These are phyloP conservation scores for Dactylellina haptotyla DNA, from an alignment of 2,329 filamentous ascomycete genomes.

Conservation along the genomic window DNA sequence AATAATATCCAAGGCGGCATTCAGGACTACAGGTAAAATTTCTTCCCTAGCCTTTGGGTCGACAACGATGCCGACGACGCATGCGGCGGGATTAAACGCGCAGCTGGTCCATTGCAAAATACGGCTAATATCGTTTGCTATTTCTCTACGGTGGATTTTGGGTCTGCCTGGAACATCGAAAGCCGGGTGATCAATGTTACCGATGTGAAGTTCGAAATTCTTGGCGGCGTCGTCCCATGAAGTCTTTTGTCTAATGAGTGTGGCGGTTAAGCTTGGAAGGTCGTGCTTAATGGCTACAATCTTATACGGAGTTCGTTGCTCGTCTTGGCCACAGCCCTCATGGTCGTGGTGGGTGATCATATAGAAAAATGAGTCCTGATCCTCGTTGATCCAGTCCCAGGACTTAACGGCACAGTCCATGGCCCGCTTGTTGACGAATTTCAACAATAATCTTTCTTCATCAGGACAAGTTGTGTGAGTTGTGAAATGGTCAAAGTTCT, in stretches of 20 bases:
- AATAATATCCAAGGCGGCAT: no score
- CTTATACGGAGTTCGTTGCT: conserved; percentile 29
- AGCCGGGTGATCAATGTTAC: neutral
- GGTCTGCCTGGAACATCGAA: neutral
- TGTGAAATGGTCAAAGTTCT: conserved; percentile 27
- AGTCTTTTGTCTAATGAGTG: neutral
- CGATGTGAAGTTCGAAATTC: conserved; percentile 8
- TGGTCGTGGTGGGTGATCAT: conserved; percentile 32
- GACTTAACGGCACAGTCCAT: conserved; percentile 20
- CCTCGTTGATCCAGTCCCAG: conserved; percentile 31
- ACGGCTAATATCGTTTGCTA: no score
- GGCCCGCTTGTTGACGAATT: conserved; percentile 19
- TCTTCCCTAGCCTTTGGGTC: no score
- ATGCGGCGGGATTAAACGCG: no score
- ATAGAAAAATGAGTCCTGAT: conserved; percentile 12
- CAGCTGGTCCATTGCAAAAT: no score
- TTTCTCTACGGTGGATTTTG: neutral
- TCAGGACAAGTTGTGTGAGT: conserved; percentile 19
- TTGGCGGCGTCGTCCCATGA: conserved; percentile 16
- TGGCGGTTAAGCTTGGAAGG: neutral
- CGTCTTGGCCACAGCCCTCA: conserved; percentile 10
- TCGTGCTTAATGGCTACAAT: conserved; percentile 5
- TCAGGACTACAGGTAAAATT: no score
- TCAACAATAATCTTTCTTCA: conserved; percentile 14
- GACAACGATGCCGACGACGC: no score